Conservation (phyloP, 805 yeast species). For the Ogataea kodamae region DNA sequence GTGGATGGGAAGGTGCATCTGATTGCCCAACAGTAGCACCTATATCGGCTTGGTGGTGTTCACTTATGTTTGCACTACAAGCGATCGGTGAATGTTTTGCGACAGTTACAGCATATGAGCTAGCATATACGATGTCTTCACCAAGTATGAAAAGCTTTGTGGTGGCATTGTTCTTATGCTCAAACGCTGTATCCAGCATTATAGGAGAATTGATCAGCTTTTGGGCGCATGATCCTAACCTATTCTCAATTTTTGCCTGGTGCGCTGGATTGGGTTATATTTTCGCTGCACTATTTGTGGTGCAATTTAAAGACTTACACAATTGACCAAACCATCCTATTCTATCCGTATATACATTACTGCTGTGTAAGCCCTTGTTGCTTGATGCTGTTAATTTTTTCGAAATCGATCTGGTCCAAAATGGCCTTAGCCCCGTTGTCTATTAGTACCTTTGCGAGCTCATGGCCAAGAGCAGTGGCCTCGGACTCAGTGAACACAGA, state of each 20-base stretch:
- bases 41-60: constrained; percentile 34
- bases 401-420: constrained; percentile 73
- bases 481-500: constrained; percentile 46
- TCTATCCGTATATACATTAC: constrained; percentile 8
- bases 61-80: constrained; percentile 37
- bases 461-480: constrained; percentile 66
- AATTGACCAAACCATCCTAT: constrained; percentile 5
- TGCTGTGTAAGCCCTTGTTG: constrained; percentile 30
- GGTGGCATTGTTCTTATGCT: constrained; percentile 38
- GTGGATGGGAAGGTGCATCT: constrained; percentile 36
- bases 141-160: constrained; percentile 49
- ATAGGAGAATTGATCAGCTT: constrained; percentile 39
- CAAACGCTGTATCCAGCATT: constrained; percentile 45
- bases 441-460: constrained; percentile 63
- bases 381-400: constrained; percentile 48
- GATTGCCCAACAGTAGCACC: constrained; percentile 26
- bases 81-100: constrained; percentile 55
- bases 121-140: constrained; percentile 53
- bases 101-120: constrained; percentile 48
- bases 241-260: constrained; percentile 36
- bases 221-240: constrained; percentile 38
- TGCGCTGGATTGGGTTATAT: constrained; percentile 34
- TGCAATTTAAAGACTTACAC: constrained; percentile 18
- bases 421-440: constrained; percentile 80
- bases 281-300: constrained; percentile 23